Evolutionary conservation across 225 moss, liverwort and hornwort genomes (phyloP).

Genomic region (Marchantia paleacea): DNA sequence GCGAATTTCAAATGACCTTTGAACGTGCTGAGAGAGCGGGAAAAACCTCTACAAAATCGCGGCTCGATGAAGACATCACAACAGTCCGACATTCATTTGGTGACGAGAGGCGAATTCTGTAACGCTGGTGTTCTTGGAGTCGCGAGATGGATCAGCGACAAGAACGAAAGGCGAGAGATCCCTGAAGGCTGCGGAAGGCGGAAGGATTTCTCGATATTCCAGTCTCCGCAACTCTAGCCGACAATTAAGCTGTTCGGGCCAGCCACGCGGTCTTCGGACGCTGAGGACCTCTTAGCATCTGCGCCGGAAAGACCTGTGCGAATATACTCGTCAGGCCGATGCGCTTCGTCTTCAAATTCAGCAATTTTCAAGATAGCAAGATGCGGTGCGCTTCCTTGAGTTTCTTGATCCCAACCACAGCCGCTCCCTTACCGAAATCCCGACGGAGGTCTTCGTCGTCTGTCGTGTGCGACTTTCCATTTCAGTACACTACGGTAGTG

Average conservation of each 20-base stretch:
- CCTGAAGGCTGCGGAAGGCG: neutral
- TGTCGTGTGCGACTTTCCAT: too few relatives aligned
- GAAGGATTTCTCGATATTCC: neutral
- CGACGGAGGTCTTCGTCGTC: too few relatives aligned
- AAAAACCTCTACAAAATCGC: neutral
- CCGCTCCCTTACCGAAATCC: too few relatives aligned
- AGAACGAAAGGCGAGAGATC: neutral
- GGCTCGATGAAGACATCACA: neutral
- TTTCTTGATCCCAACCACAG: too few relatives aligned
- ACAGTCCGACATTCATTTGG: neutral
- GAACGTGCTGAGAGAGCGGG: neutral
- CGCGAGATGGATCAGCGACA: neutral
- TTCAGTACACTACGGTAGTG: too few relatives aligned
- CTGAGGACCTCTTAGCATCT: slow-evolving; percentile 6
- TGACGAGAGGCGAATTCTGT: too few relatives aligned
- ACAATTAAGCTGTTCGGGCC: neutral
- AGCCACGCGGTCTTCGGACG: neutral
- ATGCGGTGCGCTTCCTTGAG: too few relatives aligned
- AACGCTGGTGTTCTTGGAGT: neutral
- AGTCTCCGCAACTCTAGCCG: slow-evolving; percentile 16
- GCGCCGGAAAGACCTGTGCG: too few relatives aligned
- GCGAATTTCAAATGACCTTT: neutral
- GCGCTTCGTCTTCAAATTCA: too few relatives aligned
- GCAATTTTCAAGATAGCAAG: too few relatives aligned
- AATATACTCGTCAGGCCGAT: too few relatives aligned